Evolutionary conservation across 306 rosid genomes (phyloP).

Genomic region (Prunus mongolica): DNA sequence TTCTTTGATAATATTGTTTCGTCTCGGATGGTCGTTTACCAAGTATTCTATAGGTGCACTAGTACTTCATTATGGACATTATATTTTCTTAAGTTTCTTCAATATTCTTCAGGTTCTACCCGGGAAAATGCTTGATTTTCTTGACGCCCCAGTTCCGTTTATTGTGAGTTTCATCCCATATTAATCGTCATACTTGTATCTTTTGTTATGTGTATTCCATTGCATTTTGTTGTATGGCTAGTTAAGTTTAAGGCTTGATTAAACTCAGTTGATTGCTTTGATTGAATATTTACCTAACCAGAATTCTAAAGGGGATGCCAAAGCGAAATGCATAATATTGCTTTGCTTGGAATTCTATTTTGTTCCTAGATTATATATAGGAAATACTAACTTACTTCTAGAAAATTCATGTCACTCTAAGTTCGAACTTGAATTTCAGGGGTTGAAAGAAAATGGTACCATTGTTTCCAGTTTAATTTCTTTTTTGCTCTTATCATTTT

Average conservation of each 20-base stretch:
- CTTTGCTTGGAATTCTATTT: background rate
- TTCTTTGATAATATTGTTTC: background rate
- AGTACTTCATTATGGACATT: background rate
- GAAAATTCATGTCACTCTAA: background rate
- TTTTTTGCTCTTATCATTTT: slow-evolving; percentile 21
- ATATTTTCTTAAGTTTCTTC: slow-evolving; percentile 20
- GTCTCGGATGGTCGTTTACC: background rate
- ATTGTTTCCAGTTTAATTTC: slow-evolving; percentile 16
- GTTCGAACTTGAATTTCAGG: background rate
- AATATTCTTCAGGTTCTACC: slow-evolving; percentile 72
- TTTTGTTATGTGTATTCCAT: background rate
- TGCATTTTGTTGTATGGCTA: background rate
- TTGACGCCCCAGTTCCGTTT: slow-evolving; percentile 96
- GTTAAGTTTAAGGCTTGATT: background rate
- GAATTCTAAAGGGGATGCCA: background rate
- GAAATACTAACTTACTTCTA: background rate
- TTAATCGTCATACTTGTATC: background rate
- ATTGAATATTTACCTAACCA: background rate
- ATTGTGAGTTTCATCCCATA: slow-evolving; percentile 53
- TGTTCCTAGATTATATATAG: background rate
- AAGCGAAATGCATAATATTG: background rate
- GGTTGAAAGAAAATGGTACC: background rate
- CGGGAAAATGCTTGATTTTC: slow-evolving; percentile 74
- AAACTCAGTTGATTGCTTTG: background rate
- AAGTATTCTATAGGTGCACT: background rate